Base-by-base conservation (phyloP, 371 early-diverging fungal species). In the Mucor plumbeus region DNA sequence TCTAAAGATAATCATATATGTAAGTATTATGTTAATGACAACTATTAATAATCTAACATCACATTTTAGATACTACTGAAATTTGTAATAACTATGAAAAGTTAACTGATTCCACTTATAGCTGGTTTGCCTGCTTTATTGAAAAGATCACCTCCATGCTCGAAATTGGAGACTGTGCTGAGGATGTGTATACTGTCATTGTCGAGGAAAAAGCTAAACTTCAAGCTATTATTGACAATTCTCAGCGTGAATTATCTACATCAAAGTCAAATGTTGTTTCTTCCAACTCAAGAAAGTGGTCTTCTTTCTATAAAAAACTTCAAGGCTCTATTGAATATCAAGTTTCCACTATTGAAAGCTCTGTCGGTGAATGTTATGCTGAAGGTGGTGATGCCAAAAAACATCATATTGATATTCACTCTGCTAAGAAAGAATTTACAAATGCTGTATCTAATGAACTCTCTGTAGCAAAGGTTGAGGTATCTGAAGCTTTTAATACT, bases 81-180 rank as follows among this genome's bases (percentile, higher is more conserved):
- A 44, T 43, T 0, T 43, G 44, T 14, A 4, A 43, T 19, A 60
- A 60, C 8, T 44, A 43, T 53, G 63, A 62, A 38, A 19, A 50
- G 8, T 40, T 39, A 21, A 56, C 64, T 21, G 44, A 55, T 1
- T 31, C 11, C 14, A 33, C 56, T 15, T 54, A 67, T 34, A 36
- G 40, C 33, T 67, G 68, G 68, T 67, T 67, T 10, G 40, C 44
- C 47, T n/a, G 39, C 13, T 62, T 67, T 7, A 14, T 58, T 47
- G 61, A 67, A n/a, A 67, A 67, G 55, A 31, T 67, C 10, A 66
- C 33, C 13, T 36, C 48, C 21, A 59, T 66, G 67, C 21, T 66
- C 40, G 67, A 59, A 19, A 35, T 69, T 44, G 69, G 69, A 17
- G 64, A 69, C 6, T 69, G 64, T 55, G n/a, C 50, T 26, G 69